Evolutionary conservation across 768 basidiomycete genomes (phyloP), one percentile per base, ranked within the genome.

Genomic region (Wakefieldia striispora): DNA sequence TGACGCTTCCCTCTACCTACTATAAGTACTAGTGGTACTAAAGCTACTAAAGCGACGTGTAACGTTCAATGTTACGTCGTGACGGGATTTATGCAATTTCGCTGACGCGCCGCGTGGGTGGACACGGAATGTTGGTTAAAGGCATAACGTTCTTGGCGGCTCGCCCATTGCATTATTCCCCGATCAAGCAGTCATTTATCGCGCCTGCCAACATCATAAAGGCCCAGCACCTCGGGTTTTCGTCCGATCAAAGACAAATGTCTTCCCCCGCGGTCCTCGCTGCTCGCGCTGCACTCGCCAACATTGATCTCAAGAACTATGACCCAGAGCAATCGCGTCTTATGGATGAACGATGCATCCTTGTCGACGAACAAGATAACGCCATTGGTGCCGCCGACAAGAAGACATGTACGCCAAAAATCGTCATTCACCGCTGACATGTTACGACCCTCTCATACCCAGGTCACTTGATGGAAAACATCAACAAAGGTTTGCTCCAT

Each of bases 391-490:
- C 91, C 21, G 77, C 85, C 53, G 91, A 93, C 70, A 99, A 99
- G 77, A 99, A 98, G 74, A 94, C 91, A 19, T 98, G 95, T 94
- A 61, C 57, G 86, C 45, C 21, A 36, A 10, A 74, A 10, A 74
- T 6, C 40, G 43, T 57, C 23, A 31, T 50, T 43, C 31, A 24
- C n/a, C 49, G 16, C 31, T 27, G 38, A 31, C 20, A 26, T 33
- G 19, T 38, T 20, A 34, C 43, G 45, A 51, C 46, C 20, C 24
- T 51, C 9, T 27, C 19, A 40, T n/a, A 40, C 10, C 47, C 21
- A 66, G 95, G 95, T 68, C 97, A 98, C 71, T 73, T 99, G 47
- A 98, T 99, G 94, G 86, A 89, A 66, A 97, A 97, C 67, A 95
- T 98, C 63, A 83, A 84, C 66, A 86, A 87, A 62, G 95, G 95